Evolutionary conservation across 2,329 filamentous ascomycete genomes (phyloP), one percentile per base, ranked within the genome.

Genomic region (Elsinoe fawcettii): DNA sequence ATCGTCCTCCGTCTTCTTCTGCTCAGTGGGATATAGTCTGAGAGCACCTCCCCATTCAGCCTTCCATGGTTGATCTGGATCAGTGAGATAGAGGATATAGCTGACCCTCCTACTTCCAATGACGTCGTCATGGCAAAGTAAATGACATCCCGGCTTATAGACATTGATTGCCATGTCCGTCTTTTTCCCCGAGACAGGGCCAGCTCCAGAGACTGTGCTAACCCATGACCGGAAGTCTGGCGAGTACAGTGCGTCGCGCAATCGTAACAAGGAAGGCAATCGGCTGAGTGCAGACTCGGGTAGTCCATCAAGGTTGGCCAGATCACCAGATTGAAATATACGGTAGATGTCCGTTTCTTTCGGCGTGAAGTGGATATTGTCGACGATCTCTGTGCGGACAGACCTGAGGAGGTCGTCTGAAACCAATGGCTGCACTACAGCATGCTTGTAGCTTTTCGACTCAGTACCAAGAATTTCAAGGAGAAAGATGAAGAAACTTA

Each of bases 331-430:
- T 77, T 99, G 93, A 79, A 96, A 91, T 69, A 99, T 97, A 74
- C 95, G 96, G 81, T 99, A 99, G 66, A 99, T 99, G 71, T 99
- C 93, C 49, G 93, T 99, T 74, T 99, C 93, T 73, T 99, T 99
- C 65, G 91, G 91, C 11, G 93, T 96, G 75, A 99, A 99, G 64
- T 88, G 85, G 64, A 99, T 88, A 69, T 96, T 91, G 64, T 87
- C 80, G 71, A 86, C 86, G 20, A 56, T 92, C 75, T 99, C 93
- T 67, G 81, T 75, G 69, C 93, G 90, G 59, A 99, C 93, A 57
- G 82, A 79, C 66, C 91, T 91, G 47, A 99, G 82, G 16, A 99
- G 84, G 49, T 77, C 72, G 65, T 92, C 86, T 72, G 93, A 78
- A 69, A 97, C 86, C 43, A 99, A 77, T 56, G 82, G 77, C 64